phyloP scores from a whole-genome alignment of 768 basidiomycete species.

The Trametes sanguinea region DNA sequence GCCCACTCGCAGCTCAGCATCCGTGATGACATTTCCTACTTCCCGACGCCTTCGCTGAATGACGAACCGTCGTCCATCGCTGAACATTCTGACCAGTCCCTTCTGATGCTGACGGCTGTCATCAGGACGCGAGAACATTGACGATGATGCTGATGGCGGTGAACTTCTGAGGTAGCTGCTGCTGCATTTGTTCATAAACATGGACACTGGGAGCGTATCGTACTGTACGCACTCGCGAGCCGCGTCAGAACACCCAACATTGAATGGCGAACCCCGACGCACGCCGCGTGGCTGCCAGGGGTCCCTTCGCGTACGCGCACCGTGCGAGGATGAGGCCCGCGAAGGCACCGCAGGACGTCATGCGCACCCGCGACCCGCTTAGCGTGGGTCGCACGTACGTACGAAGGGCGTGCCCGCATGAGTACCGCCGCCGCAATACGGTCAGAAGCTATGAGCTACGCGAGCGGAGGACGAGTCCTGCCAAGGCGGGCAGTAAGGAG shows the following conservation, averaged over 20 bases:
- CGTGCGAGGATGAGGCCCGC: neutral
- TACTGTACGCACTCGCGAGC: neutral
- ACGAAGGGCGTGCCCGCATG: neutral
- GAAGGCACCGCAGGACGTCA: neutral
- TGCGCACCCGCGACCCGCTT: neutral
- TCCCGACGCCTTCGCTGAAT: neutral
- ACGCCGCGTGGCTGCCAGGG: neutral
- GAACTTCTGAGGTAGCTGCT: neutral
- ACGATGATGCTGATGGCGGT: neutral
- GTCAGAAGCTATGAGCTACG: slow-evolving; percentile 1
- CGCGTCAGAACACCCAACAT: neutral
- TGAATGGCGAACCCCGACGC: neutral
- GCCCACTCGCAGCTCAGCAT: neutral
- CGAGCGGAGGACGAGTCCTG: neutral
- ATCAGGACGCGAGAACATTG: neutral
- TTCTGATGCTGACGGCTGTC: neutral
- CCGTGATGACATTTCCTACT: neutral
- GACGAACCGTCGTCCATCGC: neutral
- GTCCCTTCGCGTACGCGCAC: neutral
- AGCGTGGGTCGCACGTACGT: neutral
- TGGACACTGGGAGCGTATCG: neutral
- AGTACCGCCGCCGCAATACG: neutral
- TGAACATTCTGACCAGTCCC: neutral
- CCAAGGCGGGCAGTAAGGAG: neutral
- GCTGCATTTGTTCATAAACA: neutral